Evolutionary conservation across 176 grass and related monocot genomes (phyloP).

Genomic region (Aegilops tauschii): DNA sequence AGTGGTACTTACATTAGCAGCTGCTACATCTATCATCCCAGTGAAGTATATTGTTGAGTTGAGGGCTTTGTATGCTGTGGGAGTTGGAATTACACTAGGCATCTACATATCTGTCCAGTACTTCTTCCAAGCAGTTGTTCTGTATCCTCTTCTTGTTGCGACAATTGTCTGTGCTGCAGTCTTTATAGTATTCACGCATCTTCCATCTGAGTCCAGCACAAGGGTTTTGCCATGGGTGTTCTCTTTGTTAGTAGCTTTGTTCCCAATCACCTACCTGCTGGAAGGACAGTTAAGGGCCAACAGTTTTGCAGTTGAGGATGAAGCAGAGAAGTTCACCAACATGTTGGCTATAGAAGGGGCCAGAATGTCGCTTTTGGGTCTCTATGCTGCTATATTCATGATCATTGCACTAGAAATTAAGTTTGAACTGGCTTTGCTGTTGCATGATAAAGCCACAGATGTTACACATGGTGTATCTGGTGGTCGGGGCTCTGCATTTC

Average conservation of each 20-base stretch:
- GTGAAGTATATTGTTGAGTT: slow-evolving; percentile 93
- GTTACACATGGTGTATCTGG: slow-evolving; percentile 39
- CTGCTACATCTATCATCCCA: slow-evolving; percentile 88
- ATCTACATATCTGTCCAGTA: slow-evolving; percentile 97
- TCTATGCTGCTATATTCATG: slow-evolving; percentile 99
- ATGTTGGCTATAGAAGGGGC: slow-evolving; percentile 91
- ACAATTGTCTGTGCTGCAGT: slow-evolving; percentile 72
- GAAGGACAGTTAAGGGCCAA: slow-evolving; percentile 90
- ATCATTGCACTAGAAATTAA: slow-evolving; percentile 92
- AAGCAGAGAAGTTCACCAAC: slow-evolving; percentile 80
- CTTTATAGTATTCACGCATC: slow-evolving; percentile 86
- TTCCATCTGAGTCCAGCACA: slow-evolving; percentile 94
- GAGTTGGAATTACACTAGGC: slow-evolving; percentile 74
- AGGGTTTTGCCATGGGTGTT: slow-evolving; percentile 96
- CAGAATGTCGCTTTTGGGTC: slow-evolving; percentile 90
- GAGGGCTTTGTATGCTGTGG: slow-evolving; percentile 75
- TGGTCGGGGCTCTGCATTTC: slow-evolving; percentile 51
- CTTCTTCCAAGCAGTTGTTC: slow-evolving; percentile 82
- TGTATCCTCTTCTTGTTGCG: slow-evolving; percentile 94
- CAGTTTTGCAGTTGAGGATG: slow-evolving; percentile 71
- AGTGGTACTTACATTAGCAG: slow-evolving; percentile 79
- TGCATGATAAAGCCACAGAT: slow-evolving; percentile 70
- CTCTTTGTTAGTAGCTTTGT: slow-evolving; percentile 78
- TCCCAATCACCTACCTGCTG: slow-evolving; percentile 90
- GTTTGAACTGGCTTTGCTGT: slow-evolving; percentile 78